Base-by-base conservation (phyloP, 371 early-diverging fungal genomes). In the Apophysomyces ossiformis region DNA sequence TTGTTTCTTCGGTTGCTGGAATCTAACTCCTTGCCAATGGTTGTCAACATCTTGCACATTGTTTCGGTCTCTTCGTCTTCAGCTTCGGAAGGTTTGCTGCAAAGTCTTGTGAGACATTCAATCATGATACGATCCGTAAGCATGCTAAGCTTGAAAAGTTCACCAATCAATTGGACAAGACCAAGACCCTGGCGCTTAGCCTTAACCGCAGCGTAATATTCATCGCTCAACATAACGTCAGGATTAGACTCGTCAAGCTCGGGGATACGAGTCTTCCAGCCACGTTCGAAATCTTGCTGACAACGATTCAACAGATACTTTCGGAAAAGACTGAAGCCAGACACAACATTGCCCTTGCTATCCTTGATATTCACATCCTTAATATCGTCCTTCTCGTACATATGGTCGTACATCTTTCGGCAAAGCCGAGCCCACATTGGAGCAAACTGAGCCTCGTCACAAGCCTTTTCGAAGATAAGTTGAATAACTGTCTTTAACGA, bases 1-100 rank as follows among this genome's bases (percentile, higher is more conserved):
- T 75, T 78, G 60, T 67, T 74, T 16, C 64, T 67, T 15, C 65
- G 63, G 58, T 60, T 63, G 50, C 67, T 67, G 7, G 18, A 54
- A 43, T 89, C 92, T 45, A 94, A 78, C 47, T 81, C 76, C 61
- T 79, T 79, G 71, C 99, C 99, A 57, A 95, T 86, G 16, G 96
- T 95, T 7, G 88, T 89, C 69, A 99, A 70, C 64, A 99, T 84
- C 78, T 94, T 94, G 83, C 93, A 92, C 69, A 96, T 86, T 60
- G 92, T 91, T 82, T 99, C 99, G 36, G 90, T 86, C 68, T 96
- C 96, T 78, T 96, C 98, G 71, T 97, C 98, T 61, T 95, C 97
- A 39, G 94, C 92, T 18, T 90, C 83, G 65, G 78, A 73, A 64
- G 86, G 81, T 68, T 92, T 87, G 63, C 75, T 69, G 67, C 95